Base-by-base conservation (phyloP, 768 basidiomycete genomes). In the Lentinus brumalis region DNA sequence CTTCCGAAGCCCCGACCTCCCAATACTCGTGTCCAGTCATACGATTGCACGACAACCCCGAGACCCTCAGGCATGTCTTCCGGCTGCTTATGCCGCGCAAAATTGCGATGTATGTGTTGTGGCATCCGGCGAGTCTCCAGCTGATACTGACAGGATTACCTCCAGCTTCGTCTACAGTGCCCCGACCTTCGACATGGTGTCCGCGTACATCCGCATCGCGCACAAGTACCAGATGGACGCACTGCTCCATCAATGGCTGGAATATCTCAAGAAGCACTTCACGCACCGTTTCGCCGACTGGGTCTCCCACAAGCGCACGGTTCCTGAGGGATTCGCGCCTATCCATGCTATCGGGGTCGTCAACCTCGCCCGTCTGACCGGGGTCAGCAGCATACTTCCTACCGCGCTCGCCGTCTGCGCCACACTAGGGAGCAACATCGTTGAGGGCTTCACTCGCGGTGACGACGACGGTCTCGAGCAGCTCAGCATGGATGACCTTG, bases 1-100 rank as follows among this genome's bases (percentile, higher is more conserved):
- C 57, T 6, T 3, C 50, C 9, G 26, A 30, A n/a, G 10, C 4
- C 5, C 50, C 40, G 41, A 18, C n/a, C 5, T 35, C 47, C 26
- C 45, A 63, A 35, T 35, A 35, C 12, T 57, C 47, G 6, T 63
- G 56, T 29, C 57, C 62, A 11, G 47, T 63, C 31, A 30, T 63
- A 3, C 52, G 30, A 1, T 35, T 63, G 14, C 41, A 31, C 15
- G 62, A 63, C 42, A 6, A 39, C n/a, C 31, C 57, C 12, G 39
- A 47, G 14, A 57, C 59, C 47, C 30, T 59, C 11, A 6, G 40
- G 11, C n/a, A 21, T 18, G 15, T 59, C 16, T 44, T 63, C 10
- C 32, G 41, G 10, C 45, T 30, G 4, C 5, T 63, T 3, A 54
- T 50, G 8, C 44, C 44, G 16, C 44, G 15, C 7, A 14, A 14